Evolutionary conservation across 106 monocot species (phyloP).

Genomic region (Cymbidium sinense): DNA sequence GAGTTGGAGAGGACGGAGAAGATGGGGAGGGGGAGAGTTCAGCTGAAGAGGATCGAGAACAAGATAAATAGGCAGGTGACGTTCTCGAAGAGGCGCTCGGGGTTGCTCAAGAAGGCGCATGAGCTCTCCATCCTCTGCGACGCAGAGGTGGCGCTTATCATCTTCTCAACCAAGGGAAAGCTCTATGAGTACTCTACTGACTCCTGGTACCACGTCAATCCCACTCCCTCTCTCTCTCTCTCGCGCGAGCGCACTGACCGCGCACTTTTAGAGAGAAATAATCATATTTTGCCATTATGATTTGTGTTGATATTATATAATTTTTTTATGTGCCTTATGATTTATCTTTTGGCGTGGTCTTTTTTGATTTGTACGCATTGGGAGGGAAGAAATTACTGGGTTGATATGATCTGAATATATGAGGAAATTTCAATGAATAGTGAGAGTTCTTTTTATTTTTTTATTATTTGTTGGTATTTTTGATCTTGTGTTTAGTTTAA

Average conservation of each 20-base stretch:
- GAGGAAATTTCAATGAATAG: neutral
- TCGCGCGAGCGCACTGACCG: too few relatives aligned
- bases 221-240: neutral
- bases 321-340: neutral
- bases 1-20: neutral
- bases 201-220: neutral
- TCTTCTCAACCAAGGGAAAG: constrained; percentile 2
- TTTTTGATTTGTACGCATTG: neutral
- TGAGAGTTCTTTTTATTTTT: neutral
- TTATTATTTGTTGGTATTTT: neutral
- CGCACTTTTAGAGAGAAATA: too few relatives aligned
- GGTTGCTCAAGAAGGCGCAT: constrained; percentile 3
- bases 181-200: constrained; percentile 5
- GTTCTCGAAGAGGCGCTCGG: constrained; percentile 2
- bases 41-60: constrained; percentile 5
- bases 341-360: neutral
- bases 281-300: too few relatives aligned
- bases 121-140: constrained; percentile 2
- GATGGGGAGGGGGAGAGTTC: constrained; percentile 1
- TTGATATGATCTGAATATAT: neutral
- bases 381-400: too few relatives aligned
- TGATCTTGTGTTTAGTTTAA: neutral
- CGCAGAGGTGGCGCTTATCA: constrained; percentile 1
- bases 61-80: constrained; percentile 1
- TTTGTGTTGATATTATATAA: too few relatives aligned